Percentiles rank a stretch among this genome's conserved stretches.
These are phyloP conservation scores for Plasmodium relictum DNA, from an alignment of 169 alveolate species.

Conservation along the genomic window DNA sequence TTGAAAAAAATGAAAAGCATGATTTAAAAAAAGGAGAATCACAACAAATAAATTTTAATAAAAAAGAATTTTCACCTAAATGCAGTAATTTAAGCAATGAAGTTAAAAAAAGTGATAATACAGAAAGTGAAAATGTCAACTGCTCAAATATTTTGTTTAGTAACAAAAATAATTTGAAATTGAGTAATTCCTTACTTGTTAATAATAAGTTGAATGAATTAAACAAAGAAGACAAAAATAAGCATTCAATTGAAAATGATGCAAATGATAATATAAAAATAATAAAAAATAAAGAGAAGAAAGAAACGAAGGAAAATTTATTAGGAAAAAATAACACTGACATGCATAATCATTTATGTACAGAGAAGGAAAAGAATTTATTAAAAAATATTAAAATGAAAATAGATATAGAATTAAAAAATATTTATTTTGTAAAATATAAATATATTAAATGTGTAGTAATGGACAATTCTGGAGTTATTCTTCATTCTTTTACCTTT, in stretches of 20 bases:
- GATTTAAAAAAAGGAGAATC: no score
- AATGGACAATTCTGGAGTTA: constrained; percentile 40
- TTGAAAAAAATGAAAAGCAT: no score
- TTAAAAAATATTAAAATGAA: constrained; percentile 24
- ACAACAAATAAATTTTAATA: no score
- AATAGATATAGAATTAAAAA: constrained; percentile 41
- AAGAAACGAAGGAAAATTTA: neutral
- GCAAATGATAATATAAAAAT: neutral
- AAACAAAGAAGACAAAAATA: neutral
- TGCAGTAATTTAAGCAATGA: no score
- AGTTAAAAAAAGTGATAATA: no score
- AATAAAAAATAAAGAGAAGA: neutral
- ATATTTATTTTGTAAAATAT: constrained; percentile 53
- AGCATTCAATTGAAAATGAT: neutral
- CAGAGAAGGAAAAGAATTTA: neutral
- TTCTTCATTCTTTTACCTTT: constrained; percentile 41
- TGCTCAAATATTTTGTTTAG: no score
- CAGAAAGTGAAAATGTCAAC: no score
- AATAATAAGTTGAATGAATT: neutral
- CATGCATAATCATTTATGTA: constrained; percentile 12
- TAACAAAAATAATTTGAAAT: no score
- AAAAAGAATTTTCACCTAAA: no score
- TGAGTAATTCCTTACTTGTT: neutral
- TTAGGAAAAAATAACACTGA: neutral
- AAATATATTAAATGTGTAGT: constrained; percentile 67